Conservation (phyloP, 129 eudicot genomes). For the Tagetes patula region DNA sequence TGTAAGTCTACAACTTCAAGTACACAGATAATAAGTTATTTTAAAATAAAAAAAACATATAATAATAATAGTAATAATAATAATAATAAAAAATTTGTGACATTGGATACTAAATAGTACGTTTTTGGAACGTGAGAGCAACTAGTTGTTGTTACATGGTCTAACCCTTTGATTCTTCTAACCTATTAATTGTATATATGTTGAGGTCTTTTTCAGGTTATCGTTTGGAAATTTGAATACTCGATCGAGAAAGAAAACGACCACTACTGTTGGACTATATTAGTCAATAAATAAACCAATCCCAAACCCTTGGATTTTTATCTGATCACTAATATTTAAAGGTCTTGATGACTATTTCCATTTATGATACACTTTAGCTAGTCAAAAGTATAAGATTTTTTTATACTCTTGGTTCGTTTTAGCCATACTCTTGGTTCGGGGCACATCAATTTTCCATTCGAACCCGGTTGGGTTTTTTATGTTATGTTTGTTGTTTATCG, state of each 20-base stretch:
- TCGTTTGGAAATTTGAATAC: slow-evolving; percentile 1
- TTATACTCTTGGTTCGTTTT: neutral
- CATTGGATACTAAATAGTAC: neutral
- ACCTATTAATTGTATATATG: neutral
- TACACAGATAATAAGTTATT: too few species aligned
- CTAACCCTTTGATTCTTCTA: slow-evolving; percentile 21
- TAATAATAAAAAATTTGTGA: neutral
- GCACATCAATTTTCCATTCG: too few species aligned
- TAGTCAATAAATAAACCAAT: neutral
- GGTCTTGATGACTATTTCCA: too few species aligned
- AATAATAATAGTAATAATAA: neutral
- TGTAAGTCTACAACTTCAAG: too few species aligned
- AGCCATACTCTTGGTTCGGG: neutral
- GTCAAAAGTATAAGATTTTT: too few species aligned
- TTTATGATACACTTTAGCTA: too few species aligned
- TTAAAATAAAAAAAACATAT: neutral
- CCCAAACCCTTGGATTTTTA: slow-evolving; percentile 13
- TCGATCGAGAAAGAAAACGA: slow-evolving; percentile 9
- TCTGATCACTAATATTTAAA: too few species aligned
- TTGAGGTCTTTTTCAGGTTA: slow-evolving; percentile 17
- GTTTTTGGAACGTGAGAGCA: slow-evolving; percentile 23
- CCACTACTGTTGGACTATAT: neutral
- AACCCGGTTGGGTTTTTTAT: too few species aligned
- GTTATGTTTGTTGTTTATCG: too few species aligned
- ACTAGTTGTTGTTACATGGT: slow-evolving; percentile 12